Evolutionary conservation across 176 grass and related monocot species (phyloP).

Genomic region (Cenchrus americanus): DNA sequence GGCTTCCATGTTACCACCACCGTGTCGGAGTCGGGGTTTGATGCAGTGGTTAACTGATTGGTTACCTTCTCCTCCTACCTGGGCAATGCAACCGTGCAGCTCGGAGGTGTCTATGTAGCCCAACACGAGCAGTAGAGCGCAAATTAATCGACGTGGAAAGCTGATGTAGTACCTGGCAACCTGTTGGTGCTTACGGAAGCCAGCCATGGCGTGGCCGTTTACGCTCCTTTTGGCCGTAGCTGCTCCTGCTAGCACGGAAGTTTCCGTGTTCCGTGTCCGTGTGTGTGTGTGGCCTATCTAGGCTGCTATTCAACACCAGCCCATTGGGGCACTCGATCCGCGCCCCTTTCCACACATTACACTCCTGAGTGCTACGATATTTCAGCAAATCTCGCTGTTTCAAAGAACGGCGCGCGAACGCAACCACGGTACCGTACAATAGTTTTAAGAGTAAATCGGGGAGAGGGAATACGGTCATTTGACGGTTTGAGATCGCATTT

Average conservation of each 20-base stretch:
- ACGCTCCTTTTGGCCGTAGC: neutral
- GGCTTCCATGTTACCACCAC: too few species aligned
- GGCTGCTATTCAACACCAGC: neutral
- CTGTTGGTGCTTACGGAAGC: constrained; percentile 1
- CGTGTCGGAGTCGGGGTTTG: neutral
- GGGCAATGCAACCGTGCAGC: neutral
- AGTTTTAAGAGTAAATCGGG: too few species aligned
- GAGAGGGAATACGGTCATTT: too few species aligned
- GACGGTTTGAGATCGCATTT: too few species aligned
- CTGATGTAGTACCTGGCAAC: neutral
- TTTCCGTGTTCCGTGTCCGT: neutral
- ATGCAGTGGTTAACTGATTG: neutral
- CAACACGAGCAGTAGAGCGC: too few species aligned
- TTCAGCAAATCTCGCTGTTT: too few species aligned
- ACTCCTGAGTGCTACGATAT: too few species aligned
- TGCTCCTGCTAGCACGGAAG: neutral
- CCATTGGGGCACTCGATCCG: neutral
- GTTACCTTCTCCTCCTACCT: neutral
- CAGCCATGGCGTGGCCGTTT: neutral
- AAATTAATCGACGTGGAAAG: neutral
- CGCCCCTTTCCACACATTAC: too few species aligned
- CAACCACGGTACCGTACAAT: too few species aligned
- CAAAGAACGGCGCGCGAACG: too few species aligned
- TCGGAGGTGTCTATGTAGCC: neutral
- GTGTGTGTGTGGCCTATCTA: too few species aligned